Evolutionary conservation across 2,329 filamentous ascomycete species (phyloP).

Genomic region (Beauveria sp.): DNA sequence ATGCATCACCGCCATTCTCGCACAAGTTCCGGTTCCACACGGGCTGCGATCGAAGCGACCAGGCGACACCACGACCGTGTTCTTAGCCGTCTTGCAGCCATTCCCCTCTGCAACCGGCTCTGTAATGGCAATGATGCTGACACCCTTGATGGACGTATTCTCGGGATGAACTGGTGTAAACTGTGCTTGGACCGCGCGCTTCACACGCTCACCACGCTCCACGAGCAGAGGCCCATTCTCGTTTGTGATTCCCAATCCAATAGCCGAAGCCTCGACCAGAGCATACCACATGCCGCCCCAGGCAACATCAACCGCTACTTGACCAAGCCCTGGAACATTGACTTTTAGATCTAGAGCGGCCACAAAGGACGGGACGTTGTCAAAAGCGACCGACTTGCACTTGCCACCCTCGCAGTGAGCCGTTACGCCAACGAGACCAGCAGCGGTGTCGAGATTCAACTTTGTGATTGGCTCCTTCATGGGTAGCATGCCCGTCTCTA

Average conservation of each 20-base stretch:
- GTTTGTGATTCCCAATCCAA: conserved; percentile 28
- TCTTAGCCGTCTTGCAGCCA: conserved; percentile 23
- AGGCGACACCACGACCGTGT: conserved; percentile 36
- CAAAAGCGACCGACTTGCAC: conserved; percentile 34
- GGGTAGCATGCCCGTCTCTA: conserved; percentile 38
- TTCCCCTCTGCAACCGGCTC: conserved; percentile 22
- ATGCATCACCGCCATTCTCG: conserved; percentile 35
- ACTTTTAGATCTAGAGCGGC: conserved; percentile 30
- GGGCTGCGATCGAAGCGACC: conserved; percentile 38
- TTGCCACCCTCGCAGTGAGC: conserved; percentile 35
- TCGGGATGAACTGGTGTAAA: conserved; percentile 34
- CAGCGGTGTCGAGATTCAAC: conserved; percentile 35
- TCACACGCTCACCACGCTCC: conserved; percentile 34
- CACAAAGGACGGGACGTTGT: conserved; percentile 38
- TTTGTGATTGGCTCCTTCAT: conserved; percentile 37
- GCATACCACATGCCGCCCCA: conserved; percentile 40
- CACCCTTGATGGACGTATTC: conserved; percentile 31
- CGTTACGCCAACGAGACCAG: conserved; percentile 32
- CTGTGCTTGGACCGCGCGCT: conserved; percentile 26
- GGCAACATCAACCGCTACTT: conserved; percentile 33
- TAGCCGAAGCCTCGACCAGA: conserved; percentile 30
- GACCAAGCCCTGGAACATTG: conserved; percentile 32
- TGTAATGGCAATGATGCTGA: conserved; percentile 31
- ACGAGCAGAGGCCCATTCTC: conserved; percentile 27
- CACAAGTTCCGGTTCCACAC: conserved; percentile 37